Conservation (phyloP, 257 asterid species). For the Scutellaria baicalensis region DNA sequence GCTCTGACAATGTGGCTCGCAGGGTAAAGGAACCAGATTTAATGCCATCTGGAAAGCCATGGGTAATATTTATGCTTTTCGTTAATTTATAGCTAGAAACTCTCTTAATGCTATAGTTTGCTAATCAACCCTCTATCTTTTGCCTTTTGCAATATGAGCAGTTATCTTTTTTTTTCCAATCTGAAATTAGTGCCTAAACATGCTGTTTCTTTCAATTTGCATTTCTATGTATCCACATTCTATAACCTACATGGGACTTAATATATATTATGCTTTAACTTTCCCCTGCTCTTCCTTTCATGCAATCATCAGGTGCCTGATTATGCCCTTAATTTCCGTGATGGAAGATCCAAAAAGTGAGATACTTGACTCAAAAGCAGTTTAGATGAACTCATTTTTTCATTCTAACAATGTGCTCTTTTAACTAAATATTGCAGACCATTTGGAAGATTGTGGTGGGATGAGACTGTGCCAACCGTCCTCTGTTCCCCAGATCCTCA, state of each 20-base stretch:
- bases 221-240: neutral
- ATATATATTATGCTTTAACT: neutral
- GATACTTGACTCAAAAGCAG: slow-evolving; percentile 4
- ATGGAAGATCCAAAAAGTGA: slow-evolving; percentile 36
- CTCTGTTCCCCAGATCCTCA: slow-evolving; percentile 36
- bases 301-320: slow-evolving; percentile 33
- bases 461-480: slow-evolving; percentile 46
- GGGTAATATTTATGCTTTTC: slow-evolving; percentile 23
- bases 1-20: slow-evolving; percentile 22
- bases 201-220: neutral
- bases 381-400: neutral
- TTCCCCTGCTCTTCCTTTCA: slow-evolving; percentile 10
- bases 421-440: slow-evolving; percentile 28
- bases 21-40: slow-evolving; percentile 21
- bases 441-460: slow-evolving; percentile 50
- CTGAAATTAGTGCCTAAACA: neutral
- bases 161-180: neutral
- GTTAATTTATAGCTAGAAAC: neutral
- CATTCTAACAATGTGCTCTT: neutral
- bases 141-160: neutral
- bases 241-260: neutral
- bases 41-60: slow-evolving; percentile 46
- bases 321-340: slow-evolving; percentile 29
- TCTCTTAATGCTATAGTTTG: neutral
- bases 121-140: neutral